Conservation (phyloP, 1,284 basidiomycete species). For the Mrakiaceae sp. region DNA sequence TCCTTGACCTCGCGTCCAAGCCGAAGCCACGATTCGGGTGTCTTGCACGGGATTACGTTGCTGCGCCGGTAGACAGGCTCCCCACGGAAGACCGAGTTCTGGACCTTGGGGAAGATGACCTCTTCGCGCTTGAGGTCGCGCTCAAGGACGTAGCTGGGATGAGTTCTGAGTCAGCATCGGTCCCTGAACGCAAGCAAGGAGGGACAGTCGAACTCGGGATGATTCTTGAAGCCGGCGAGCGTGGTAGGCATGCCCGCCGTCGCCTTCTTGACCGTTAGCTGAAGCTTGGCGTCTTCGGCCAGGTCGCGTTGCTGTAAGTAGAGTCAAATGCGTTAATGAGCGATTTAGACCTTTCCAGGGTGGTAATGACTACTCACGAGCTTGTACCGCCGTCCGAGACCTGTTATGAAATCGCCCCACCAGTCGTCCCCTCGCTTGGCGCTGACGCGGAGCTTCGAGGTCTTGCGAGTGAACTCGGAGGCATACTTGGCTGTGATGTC, state of each 20-base stretch:
- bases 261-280: conserved; percentile 44
- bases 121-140: conserved; percentile 83
- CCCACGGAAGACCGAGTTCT: conserved; percentile 84
- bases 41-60: conserved; percentile 71
- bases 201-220: conserved; percentile 56
- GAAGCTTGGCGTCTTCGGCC: conserved; percentile 84
- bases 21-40: conserved; percentile 91
- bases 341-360: no score
- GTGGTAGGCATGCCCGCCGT: conserved; percentile 92
- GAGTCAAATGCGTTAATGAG: no score
- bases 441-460: conserved; percentile 61
- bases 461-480: conserved; percentile 67
- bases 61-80: conserved; percentile 84
- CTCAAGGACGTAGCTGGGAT: conserved; percentile 68
- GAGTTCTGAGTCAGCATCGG: neutral
- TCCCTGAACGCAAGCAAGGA: neutral
- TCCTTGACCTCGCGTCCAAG: conserved; percentile 62
- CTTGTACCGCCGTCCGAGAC: conserved; percentile 61
- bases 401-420: conserved; percentile 63
- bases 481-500: conserved; percentile 51
- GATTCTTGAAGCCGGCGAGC: conserved; percentile 86
- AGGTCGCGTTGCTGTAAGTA: conserved; percentile 69
- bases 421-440: conserved; percentile 58
- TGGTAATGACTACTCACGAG: conserved; percentile 44
- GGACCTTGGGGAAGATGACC: conserved; percentile 69